Evolutionary conservation across 306 rosid species (phyloP), one percentile per base, ranked within the genome.

Genomic region (Malus sylvestris): DNA sequence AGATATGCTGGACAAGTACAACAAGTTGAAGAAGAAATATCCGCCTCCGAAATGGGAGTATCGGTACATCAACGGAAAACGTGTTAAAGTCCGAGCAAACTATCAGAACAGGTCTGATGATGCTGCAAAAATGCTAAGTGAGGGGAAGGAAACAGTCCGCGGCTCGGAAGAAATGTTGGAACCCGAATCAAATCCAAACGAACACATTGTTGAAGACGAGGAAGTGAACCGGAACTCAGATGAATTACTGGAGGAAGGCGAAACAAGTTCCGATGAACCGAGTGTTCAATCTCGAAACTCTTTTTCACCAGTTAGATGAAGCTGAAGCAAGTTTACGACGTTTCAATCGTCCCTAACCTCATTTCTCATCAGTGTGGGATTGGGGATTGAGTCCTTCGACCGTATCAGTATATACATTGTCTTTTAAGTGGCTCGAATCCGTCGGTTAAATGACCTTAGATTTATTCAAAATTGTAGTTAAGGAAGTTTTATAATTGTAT

Each of bases 31-130:
- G 71, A 75, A 40, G 80, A 95, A 90, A 78, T 95, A 95, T 75
- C 97, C 97, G 2, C 99, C 96, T 29, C 90, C 89, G 0, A 81
- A 23, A 83, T 95, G 96, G 97, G 91, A 80, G 72, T 87, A 87
- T 77, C 80, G 88, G 6, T 92, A 88, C 86, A 73, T 88, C 74
- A 89, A 75, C 77, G 97, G 99, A 72, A 92, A 81, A 69, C 99
- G 97, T 5, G 71, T 92, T 70, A 90, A 35, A 74, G 72, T 95
- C 52, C 85, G 59, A 76, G 67, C 84, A 15, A 85, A 74, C 45
- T 59, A 77, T 81, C 81, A 45, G 35, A 18, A 35, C 22, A 57
- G 76, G 35, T 16, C 67, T 30, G 42, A 68, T 66, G 71, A 42
- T 44, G 60, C 64, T 51, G 76, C 80, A 46, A 58, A 69, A 69